Evolutionary conservation across 345 rosid genomes (phyloP), one percentile per base, ranked within the genome.

Genomic region (Bruguiera sexangula): DNA sequence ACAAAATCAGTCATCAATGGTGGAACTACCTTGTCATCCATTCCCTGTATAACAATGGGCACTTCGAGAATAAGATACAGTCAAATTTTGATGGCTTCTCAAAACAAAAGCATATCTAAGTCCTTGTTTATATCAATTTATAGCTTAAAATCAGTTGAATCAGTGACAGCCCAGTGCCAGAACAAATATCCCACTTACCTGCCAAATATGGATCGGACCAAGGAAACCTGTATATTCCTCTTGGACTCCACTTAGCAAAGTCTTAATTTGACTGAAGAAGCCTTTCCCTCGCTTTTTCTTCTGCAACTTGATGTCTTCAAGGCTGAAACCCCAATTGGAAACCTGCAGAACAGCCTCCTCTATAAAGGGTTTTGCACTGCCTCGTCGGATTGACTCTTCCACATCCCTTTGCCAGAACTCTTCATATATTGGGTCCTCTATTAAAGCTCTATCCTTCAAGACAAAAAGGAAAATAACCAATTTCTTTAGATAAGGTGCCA

Each of bases 381-480:
- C 85, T 69, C 83, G 94, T 68, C 88, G 77, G 70, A 85, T 80
- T 57, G 91, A 85, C 75, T 88, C 94, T 72, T 86, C 94, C 32
- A 86, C 85, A 73, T 88, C 91, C 73, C 94, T 88, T 66, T 85
- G 91, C 91, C 88, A 86, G 79, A 85, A 85, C 67, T 86, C 94
- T 75, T 85, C 88, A 65, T 86, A 73, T 72, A 88, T 67, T 50
- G 94, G 94, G 60, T 86, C 94, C 80, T 85, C 85, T 18, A 88
- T 77, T 73, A 88, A 69, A 39, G 91, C 88, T 80, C 74, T 84
- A 60, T 88, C 94, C 94, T 88, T 56, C 5, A 58, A 52, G 10
- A 15, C 5, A 21, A 39, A 10, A 36, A 32, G 1, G 26, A 37
- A 22, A 43, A 43, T 13, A 13, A 43, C 18, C 5, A 43, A 43